These are phyloP conservation scores for Marasmius oreades DNA, from an alignment of 1,284 basidiomycete genomes.

Conservation along the genomic window DNA sequence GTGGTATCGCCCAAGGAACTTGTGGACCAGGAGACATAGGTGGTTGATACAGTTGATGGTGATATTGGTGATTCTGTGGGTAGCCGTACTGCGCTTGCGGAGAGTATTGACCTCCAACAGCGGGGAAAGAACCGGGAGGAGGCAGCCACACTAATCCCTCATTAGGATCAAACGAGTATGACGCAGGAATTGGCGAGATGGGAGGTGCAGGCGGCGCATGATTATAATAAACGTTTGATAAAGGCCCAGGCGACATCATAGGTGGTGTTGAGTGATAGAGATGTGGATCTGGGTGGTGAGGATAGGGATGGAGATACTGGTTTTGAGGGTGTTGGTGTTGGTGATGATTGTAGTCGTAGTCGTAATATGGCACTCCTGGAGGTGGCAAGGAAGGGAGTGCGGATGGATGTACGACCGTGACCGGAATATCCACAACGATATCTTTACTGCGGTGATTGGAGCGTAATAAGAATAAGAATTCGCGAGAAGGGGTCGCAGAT, in stretches of 20 bases:
- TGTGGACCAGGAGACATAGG: neutral
- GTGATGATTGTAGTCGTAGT: conserved; percentile 8
- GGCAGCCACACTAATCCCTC: conserved; percentile 48
- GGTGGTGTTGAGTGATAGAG: conserved; percentile 13
- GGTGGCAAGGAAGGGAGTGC: conserved; percentile 42
- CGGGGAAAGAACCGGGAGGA: conserved; percentile 28
- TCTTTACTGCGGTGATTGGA: conserved; percentile 51
- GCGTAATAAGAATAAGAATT: conserved; percentile 10
- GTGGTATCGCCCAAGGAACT: neutral
- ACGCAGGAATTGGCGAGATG: conserved; percentile 32
- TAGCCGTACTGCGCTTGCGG: conserved; percentile 1
- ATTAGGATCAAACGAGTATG: conserved; percentile 37
- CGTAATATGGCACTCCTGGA: conserved; percentile 4
- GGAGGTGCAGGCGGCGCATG: conserved; percentile 31
- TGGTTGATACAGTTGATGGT: conserved; percentile 14
- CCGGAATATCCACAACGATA: conserved; percentile 57
- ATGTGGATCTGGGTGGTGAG: conserved; percentile 15
- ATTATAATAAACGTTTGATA: conserved; percentile 22
- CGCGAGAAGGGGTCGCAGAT: neutral
- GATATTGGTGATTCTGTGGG: conserved; percentile 10
- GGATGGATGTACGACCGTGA: conserved; percentile 59
- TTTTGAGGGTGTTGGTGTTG: conserved; percentile 10
- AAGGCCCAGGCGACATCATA: conserved; percentile 11
- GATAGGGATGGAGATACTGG: conserved; percentile 5
- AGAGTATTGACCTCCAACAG: conserved; percentile 23